Percentiles rank a stretch among this genome's conserved stretches.
Conservation (phyloP, 2,329 filamentous ascomycete genomes). For the Aspergillus pseudonomiae region DNA sequence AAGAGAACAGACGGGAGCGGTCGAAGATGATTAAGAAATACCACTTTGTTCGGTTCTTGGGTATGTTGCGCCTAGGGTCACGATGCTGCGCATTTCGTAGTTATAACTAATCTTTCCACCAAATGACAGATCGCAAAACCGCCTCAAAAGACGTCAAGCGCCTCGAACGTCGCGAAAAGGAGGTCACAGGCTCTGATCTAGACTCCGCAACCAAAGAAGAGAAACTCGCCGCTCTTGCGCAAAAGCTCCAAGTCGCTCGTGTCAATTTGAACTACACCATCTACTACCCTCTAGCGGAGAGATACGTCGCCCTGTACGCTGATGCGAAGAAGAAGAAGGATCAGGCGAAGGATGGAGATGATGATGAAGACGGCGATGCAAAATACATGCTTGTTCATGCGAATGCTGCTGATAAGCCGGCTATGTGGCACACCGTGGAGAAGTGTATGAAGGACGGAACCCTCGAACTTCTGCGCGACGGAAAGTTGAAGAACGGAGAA, state of each 20-base stretch:
- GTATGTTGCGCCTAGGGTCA: conserved; percentile 26
- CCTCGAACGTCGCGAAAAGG: conserved; percentile 42
- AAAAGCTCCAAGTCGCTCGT: conserved; percentile 52
- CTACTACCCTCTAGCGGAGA: conserved; percentile 62
- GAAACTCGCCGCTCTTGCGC: conserved; percentile 27
- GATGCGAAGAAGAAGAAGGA: conserved; percentile 36
- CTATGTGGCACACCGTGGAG: conserved; percentile 50
- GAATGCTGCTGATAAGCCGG: conserved; percentile 35
- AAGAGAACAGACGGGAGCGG: conserved; percentile 52
- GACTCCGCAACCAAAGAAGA: conserved; percentile 31
- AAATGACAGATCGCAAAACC: conserved; percentile 43
- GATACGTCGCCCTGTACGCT: conserved; percentile 62
- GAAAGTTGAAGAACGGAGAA: conserved; percentile 33
- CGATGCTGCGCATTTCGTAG: neutral
- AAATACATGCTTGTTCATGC: conserved; percentile 20
- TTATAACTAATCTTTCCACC: neutral
- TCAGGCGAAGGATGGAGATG: conserved; percentile 11
- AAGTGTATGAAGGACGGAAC: conserved; percentile 48
- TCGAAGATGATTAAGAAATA: conserved; percentile 63
- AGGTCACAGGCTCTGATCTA: conserved; percentile 33
- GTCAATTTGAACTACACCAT: conserved; percentile 66
- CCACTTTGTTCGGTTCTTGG: conserved; percentile 69
- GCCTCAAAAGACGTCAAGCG: conserved; percentile 44
- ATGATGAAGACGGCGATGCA: conserved; percentile 24
- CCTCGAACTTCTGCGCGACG: conserved; percentile 46